phyloP scores from a whole-genome alignment of 169 alveolate genomes.

The Plasmodium billcollinsi region DNA sequence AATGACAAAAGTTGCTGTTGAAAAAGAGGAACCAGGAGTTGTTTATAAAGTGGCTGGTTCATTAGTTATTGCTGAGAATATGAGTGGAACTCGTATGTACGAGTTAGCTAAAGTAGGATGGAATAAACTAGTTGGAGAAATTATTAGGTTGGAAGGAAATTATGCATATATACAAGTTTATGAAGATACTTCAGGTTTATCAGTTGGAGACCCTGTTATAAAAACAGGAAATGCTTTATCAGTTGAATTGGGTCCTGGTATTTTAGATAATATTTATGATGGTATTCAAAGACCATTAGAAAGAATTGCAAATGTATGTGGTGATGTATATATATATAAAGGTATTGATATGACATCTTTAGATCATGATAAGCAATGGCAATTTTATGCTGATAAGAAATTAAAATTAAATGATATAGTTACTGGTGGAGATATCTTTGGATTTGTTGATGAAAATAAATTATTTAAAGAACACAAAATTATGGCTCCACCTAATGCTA shows the following conservation, averaged over 20 bases:
- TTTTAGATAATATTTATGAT: conserved; percentile 96
- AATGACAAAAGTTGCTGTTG: conserved; percentile 65
- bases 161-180: conserved; percentile 98
- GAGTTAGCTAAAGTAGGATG: conserved; percentile 98
- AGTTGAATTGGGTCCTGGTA: conserved; percentile 99
- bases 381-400: conserved; percentile 91
- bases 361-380: conserved; percentile 94
- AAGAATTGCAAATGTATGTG: conserved; percentile 92
- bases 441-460: conserved; percentile 95
- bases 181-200: conserved; percentile 98
- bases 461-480: conserved; percentile 95
- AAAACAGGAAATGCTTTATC: conserved; percentile 98
- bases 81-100: conserved; percentile 99
- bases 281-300: conserved; percentile 99
- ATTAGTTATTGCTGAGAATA: conserved; percentile 97
- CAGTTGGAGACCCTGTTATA: conserved; percentile 99
- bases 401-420: conserved; percentile 94
- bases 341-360: conserved; percentile 96
- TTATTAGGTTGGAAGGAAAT: conserved; percentile 97
- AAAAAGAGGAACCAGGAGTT: conserved; percentile 75
- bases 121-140: conserved; percentile 98
- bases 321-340: conserved; percentile 95
- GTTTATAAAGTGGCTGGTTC: conserved; percentile 76
- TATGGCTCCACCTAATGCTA: conserved; percentile 97
- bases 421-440: conserved; percentile 98